Conservation (phyloP, 75 land plant genomes). For the Chamaecyparis obtusa region DNA sequence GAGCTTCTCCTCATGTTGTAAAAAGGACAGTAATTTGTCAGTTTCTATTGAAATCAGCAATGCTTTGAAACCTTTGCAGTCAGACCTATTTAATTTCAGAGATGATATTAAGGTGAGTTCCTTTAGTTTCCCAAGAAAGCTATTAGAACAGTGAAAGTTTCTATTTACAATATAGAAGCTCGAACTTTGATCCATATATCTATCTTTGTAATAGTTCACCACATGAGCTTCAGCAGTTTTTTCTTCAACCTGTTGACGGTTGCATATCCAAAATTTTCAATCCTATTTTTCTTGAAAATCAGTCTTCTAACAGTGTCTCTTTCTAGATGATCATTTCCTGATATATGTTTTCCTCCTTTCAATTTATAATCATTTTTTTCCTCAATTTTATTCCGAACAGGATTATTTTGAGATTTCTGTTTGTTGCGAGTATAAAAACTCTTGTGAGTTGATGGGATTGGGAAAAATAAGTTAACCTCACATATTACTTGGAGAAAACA, state of each 20-base stretch:
- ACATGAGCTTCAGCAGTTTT: not conserved
- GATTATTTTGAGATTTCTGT: not conserved
- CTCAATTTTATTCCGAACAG: not conserved
- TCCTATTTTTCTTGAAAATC: not conserved
- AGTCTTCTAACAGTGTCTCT: not conserved
- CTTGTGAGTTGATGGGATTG: not conserved
- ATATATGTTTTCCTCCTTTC: not conserved
- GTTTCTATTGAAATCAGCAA: not conserved
- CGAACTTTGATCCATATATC: not conserved
- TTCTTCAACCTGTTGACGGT: not conserved
- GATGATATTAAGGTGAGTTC: not conserved
- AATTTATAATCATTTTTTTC: not conserved
- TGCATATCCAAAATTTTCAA: not conserved
- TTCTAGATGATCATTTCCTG: not conserved
- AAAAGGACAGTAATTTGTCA: not conserved
- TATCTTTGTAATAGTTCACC: not conserved
- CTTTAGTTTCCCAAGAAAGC: not conserved
- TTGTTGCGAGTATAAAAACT: not conserved
- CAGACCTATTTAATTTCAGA: not conserved
- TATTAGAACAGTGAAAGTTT: not conserved
- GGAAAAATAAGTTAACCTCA: not conserved
- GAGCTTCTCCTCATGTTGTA: not conserved
- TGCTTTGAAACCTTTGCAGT: not conserved
- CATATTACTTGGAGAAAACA: not conserved
- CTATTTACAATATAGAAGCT: not conserved